Evolutionary conservation across 164 flowering plant species (phyloP).

Genomic region (Chloranthus sessilifolius): DNA sequence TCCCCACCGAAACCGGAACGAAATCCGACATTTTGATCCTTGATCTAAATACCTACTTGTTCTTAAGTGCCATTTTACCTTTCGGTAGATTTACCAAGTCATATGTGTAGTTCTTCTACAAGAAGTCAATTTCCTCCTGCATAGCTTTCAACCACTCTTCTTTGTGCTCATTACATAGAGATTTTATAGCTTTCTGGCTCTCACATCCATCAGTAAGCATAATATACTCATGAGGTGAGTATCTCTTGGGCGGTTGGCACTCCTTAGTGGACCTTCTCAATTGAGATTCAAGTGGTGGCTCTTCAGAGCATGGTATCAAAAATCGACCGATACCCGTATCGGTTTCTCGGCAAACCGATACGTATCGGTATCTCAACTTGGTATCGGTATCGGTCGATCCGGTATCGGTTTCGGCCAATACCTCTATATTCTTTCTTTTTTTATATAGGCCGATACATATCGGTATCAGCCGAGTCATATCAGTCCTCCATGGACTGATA

Average conservation of each 20-base stretch:
- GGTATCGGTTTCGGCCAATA: too few relatives aligned
- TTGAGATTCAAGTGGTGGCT: not conserved
- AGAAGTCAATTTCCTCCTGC: not conserved
- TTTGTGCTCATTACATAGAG: not conserved
- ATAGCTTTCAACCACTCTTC: slow-evolving; percentile 1
- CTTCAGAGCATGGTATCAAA: not conserved
- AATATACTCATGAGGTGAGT: slow-evolving; percentile 1
- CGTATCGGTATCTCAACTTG: too few relatives aligned
- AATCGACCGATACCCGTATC: not conserved
- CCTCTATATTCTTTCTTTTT: too few relatives aligned
- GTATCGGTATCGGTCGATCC: too few relatives aligned
- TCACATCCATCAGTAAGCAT: not conserved
- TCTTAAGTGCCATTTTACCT: not conserved
- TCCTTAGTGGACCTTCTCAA: slow-evolving; percentile 5
- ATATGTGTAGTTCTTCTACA: not conserved
- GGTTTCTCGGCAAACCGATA: too few relatives aligned
- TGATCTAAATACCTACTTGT: slow-evolving; percentile 1
- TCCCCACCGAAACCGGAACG: too few relatives aligned
- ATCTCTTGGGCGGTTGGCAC: not conserved
- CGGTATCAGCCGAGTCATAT: too few relatives aligned
- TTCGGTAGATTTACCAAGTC: not conserved
- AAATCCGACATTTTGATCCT: too few relatives aligned
- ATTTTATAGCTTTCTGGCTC: not conserved
- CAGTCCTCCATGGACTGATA: too few relatives aligned
- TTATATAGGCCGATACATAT: too few relatives aligned